phyloP scores from a whole-genome alignment of 768 basidiomycete species.

The Pisolithus orientalis region DNA sequence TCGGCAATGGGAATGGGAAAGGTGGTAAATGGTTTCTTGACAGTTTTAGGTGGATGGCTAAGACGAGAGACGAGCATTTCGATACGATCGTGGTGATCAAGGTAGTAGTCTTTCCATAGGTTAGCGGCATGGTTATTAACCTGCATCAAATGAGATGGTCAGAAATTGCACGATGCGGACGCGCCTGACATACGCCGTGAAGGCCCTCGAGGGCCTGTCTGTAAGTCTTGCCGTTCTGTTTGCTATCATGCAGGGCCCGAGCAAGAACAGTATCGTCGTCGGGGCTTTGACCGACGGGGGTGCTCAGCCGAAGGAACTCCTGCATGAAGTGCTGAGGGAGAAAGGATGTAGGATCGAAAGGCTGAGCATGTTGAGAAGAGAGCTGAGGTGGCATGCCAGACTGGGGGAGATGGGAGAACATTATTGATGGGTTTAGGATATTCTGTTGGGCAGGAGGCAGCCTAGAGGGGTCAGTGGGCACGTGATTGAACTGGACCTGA shows the following conservation, averaged over 20 bases:
- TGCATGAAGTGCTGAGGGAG: conserved; percentile 51
- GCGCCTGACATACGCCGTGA: conserved; percentile 47
- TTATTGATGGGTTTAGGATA: conserved; percentile 30
- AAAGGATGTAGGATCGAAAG: conserved; percentile 29
- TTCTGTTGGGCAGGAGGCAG: conserved; percentile 18
- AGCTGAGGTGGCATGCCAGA: conserved; percentile 13
- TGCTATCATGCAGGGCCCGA: conserved; percentile 35
- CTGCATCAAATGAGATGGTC: conserved; percentile 17
- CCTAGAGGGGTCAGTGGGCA: too few species aligned
- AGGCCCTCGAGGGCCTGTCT: conserved; percentile 62
- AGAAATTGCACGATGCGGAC: background rate
- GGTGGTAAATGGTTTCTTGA: conserved; percentile 23
- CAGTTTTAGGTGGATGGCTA: conserved; percentile 19
- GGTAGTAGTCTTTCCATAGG: conserved; percentile 77
- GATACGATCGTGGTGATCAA: conserved; percentile 60
- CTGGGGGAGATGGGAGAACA: conserved; percentile 12
- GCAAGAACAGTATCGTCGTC: conserved; percentile 58
- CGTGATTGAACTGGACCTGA: too few species aligned
- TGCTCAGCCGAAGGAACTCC: conserved; percentile 47
- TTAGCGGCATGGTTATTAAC: conserved; percentile 45
- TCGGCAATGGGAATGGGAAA: conserved; percentile 5
- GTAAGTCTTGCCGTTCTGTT: conserved; percentile 42
- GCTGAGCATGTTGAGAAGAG: conserved; percentile 14
- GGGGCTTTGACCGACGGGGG: conserved; percentile 42
- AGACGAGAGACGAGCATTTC: conserved; percentile 33